Evolutionary conservation across 768 basidiomycete species (phyloP), one percentile per base, ranked within the genome.

Genomic region (Collybia sordida): DNA sequence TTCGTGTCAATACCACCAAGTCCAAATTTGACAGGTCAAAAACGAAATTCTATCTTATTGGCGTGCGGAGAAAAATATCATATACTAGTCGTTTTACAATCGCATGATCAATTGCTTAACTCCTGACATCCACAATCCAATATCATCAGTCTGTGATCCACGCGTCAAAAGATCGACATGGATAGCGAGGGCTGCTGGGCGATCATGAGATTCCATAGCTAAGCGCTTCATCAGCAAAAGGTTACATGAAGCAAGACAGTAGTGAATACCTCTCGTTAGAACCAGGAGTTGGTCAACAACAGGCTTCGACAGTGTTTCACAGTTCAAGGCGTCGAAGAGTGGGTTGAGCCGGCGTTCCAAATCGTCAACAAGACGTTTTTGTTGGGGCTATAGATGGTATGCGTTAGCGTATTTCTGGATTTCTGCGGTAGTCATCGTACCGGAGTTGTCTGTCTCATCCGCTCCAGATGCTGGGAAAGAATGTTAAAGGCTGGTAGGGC

Each of bases 261-360:
- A 9, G 9, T 4, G 9, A 27, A 27, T 54, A 94, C 93, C 94
- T 73, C 80, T 75, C 3, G 83, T 77, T 38, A 98, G 74, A 36
- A 83, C 80, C 18, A 82, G 61, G 24, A 97, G 70, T 56, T 89
- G 83, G 37, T 88, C 87, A 12, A 88, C 78, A 19, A 91, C 83
- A 9, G 79, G 65, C 51, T 74, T 72, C 12, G 90, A 86, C 17
- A 97, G 63, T 6, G 89, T 88, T 59, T 93, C 78, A 61, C 91
- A 93, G 66, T 98, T 97, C 58, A 98, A 69, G n/a, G 85, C 86
- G 62, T 97, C 95, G 60, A 95, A 97, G 39, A 98, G 68, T 0
- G 85, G 80, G 61, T 86, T 93, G 58, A 96, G 75, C 25, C 95
- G 80, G 17, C 92, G 80, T 63, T 95, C 93, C 4, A 94, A 78